Conservation (phyloP, 805 yeast species). For the Sugiyamaella smithiae region DNA sequence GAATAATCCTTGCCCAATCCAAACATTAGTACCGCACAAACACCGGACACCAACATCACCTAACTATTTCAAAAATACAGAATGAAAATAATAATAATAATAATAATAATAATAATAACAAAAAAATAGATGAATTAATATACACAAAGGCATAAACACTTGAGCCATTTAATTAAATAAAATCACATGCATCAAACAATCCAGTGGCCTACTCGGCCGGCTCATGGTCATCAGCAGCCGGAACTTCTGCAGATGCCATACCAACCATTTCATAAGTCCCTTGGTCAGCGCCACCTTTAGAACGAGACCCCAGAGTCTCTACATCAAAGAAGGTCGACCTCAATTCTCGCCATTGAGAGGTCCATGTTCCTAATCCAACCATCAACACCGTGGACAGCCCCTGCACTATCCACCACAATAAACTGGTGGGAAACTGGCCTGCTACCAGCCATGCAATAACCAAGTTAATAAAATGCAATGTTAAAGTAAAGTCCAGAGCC, state of each 20-base stretch:
- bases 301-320: neutral
- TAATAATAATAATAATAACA: too few relatives aligned
- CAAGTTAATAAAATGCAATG: constrained; percentile 79
- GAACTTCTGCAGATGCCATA: neutral
- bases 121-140: too few relatives aligned
- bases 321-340: constrained; percentile 85
- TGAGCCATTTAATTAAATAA: too few relatives aligned
- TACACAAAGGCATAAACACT: too few relatives aligned
- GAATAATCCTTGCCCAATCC: too few relatives aligned
- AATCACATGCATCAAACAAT: too few relatives aligned
- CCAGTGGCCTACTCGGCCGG: neutral
- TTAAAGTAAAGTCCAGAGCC: constrained; percentile 96
- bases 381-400: constrained; percentile 61
- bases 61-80: too few relatives aligned
- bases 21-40: too few relatives aligned
- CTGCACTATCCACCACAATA: constrained; percentile 86
- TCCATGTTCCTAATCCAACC: constrained; percentile 82
- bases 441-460: constrained; percentile 64
- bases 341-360: constrained; percentile 88
- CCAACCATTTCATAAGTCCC: constrained; percentile 23
- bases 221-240: neutral
- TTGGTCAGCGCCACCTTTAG: neutral
- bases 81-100: too few relatives aligned
- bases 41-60: too few relatives aligned
- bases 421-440: constrained; percentile 61